A percentile compares a stretch with the other conserved stretches of the same genome.
These are phyloP conservation scores for Haplographium delicatum DNA, from an alignment of 495 filamentous ascomycete genomes.

Conservation along the genomic window DNA sequence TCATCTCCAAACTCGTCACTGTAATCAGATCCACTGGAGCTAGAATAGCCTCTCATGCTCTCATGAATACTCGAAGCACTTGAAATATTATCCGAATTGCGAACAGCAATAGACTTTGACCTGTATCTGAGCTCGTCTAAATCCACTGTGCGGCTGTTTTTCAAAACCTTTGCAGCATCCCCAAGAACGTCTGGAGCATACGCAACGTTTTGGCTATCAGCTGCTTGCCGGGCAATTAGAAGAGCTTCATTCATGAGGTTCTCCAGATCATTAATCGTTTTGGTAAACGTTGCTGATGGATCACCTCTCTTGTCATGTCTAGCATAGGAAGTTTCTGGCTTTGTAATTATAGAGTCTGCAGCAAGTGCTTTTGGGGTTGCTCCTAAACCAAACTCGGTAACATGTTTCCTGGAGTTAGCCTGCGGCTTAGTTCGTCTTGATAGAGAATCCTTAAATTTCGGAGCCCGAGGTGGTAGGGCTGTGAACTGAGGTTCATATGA, in stretches of 20 bases:
- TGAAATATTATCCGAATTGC: conserved; percentile 8
- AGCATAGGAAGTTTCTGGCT: not conserved
- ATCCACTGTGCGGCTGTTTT: conserved; percentile 6
- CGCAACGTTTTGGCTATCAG: conserved; percentile 17
- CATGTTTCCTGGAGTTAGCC: not conserved
- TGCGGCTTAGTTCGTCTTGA: not conserved
- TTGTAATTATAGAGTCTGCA: not conserved
- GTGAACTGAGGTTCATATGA: conserved; percentile 20
- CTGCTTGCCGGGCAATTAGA: conserved; percentile 30
- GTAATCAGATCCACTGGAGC: not conserved
- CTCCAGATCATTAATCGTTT: conserved; percentile 33
- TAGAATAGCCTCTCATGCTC: conserved; percentile 11
- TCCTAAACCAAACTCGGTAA: not conserved
- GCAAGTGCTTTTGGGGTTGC: not conserved
- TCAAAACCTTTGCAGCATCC: conserved; percentile 12
- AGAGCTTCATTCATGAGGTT: conserved; percentile 34
- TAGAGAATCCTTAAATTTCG: not conserved
- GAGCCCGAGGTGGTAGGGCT: conserved; percentile 15
- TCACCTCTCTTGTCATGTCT: conserved; percentile 5
- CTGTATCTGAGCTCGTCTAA: conserved; percentile 3
- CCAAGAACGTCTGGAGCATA: conserved; percentile 3
- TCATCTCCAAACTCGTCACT: conserved; percentile 9
- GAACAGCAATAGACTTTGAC: not conserved
- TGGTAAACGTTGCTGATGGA: conserved; percentile 19
- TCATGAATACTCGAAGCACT: conserved; percentile 19